Percentiles rank a stretch among this genome's conserved stretches.
Conservation (phyloP, 1,284 basidiomycete species). For the Pholiota adiposa region DNA sequence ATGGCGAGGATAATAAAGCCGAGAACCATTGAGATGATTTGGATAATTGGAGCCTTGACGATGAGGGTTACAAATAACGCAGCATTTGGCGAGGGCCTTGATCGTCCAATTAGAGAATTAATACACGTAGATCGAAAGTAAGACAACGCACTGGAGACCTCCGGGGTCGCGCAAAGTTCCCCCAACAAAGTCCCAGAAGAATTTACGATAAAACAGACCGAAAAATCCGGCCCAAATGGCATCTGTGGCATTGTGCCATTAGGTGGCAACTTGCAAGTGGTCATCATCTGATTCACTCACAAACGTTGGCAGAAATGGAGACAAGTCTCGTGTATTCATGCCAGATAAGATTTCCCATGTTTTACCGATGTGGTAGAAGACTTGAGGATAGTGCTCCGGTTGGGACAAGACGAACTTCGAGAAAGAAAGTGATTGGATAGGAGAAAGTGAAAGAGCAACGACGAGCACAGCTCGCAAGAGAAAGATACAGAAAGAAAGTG, state of each 20-base stretch:
- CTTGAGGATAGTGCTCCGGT: slow-evolving; percentile 24
- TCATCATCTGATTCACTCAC: slow-evolving; percentile 52
- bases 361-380: slow-evolving; percentile 19
- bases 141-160: slow-evolving; percentile 73
- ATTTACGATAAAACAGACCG: slow-evolving; percentile 84
- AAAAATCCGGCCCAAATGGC: slow-evolving; percentile 80
- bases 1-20: slow-evolving; percentile 62
- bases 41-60: slow-evolving; percentile 75
- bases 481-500: slow-evolving; percentile 32
- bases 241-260: slow-evolving; percentile 53
- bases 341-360: slow-evolving; percentile 86
- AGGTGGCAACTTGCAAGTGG: background rate
- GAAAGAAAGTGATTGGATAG: slow-evolving; percentile 36
- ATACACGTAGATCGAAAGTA: background rate
- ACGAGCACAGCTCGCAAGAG: slow-evolving; percentile 56
- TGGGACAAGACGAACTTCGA: slow-evolving; percentile 22
- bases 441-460: slow-evolving; percentile 36
- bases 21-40: slow-evolving; percentile 64
- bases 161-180: slow-evolving; percentile 75
- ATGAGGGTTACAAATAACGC: slow-evolving; percentile 72
- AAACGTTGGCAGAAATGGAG: slow-evolving; percentile 71
- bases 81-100: slow-evolving; percentile 66
- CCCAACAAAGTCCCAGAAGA: slow-evolving; percentile 86
- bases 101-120: background rate
- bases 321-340: slow-evolving; percentile 78